phyloP scores from a whole-genome alignment of 83 land plant species.

The Larix sibirica region DNA sequence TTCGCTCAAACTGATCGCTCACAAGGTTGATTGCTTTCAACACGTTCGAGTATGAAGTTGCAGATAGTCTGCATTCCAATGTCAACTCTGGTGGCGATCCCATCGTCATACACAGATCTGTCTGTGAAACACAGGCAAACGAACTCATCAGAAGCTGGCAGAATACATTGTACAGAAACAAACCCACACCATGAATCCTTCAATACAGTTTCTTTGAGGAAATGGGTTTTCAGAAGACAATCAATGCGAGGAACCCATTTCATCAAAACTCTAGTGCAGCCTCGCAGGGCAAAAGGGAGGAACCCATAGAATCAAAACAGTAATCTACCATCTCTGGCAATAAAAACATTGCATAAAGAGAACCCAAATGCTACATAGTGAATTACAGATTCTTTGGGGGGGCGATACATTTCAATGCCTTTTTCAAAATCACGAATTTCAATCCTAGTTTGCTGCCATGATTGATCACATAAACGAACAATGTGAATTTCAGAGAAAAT shows the following conservation, averaged over 20 bases:
- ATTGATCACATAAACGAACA: not conserved
- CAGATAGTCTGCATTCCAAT: conserved; percentile 60
- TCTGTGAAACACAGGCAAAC: not conserved
- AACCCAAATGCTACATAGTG: not conserved
- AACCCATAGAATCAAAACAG: not conserved
- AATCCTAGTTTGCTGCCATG: not conserved
- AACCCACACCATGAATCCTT: not conserved
- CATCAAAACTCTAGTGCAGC: not conserved
- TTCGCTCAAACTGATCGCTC: conserved; percentile 38
- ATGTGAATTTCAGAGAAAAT: not conserved
- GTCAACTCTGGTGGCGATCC: conserved; percentile 71
- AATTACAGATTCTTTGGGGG: not conserved
- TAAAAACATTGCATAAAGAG: not conserved
- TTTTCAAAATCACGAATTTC: not conserved
- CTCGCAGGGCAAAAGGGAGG: not conserved
- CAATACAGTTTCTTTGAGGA: not conserved
- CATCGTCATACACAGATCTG: conserved; percentile 24
- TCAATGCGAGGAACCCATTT: not conserved
- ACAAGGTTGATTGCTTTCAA: conserved; percentile 37
- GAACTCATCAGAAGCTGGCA: not conserved
- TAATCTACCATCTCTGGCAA: not conserved
- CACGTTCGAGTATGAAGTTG: conserved; percentile 30
- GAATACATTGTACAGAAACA: not conserved
- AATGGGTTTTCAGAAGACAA: not conserved
- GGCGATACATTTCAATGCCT: not conserved